Evolutionary conservation across 352 stramenopile genomes (phyloP).

Genomic region (Globisporangium iwayamae): DNA sequence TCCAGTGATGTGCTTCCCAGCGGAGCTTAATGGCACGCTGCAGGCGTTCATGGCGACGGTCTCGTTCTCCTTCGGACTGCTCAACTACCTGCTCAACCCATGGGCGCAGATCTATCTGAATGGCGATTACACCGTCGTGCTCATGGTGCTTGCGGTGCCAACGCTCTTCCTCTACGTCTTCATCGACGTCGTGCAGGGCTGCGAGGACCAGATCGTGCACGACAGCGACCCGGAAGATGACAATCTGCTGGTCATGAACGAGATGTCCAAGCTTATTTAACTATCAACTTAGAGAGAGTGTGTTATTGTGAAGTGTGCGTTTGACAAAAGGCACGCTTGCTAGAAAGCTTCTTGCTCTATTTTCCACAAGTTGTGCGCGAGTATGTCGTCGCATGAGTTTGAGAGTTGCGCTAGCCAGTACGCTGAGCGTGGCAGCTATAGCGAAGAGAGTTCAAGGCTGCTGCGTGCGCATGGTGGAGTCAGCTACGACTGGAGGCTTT

Average conservation of each 20-base stretch:
- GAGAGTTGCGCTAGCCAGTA: too few relatives aligned
- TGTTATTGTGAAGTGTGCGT: too few relatives aligned
- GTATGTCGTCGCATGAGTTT: too few relatives aligned
- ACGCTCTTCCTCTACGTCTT: constrained; percentile 66
- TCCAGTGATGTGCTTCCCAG: constrained; percentile 79
- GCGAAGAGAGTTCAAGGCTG: too few relatives aligned
- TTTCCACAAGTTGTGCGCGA: too few relatives aligned
- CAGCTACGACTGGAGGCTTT: background rate
- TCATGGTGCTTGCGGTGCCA: constrained; percentile 48
- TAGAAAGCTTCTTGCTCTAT: too few relatives aligned
- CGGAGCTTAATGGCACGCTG: constrained; percentile 70
- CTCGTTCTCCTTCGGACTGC: constrained; percentile 61
- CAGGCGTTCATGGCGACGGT: constrained; percentile 71
- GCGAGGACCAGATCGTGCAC: constrained; percentile 52
- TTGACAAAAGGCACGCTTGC: too few relatives aligned
- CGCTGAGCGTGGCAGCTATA: too few relatives aligned
- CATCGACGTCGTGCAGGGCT: constrained; percentile 52
- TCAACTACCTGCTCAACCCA: constrained; percentile 78
- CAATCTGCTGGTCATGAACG: constrained; percentile 16
- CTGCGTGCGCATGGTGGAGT: background rate
- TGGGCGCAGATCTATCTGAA: constrained; percentile 68
- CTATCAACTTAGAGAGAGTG: background rate
- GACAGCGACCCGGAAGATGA: constrained; percentile 27
- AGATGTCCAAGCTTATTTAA: constrained; percentile 49
- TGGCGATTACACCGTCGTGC: constrained; percentile 58